Percentiles rank a stretch among this genome's conserved stretches.
Conservation (phyloP, 495 filamentous ascomycete genomes). For the Penicillium verhagenii region DNA sequence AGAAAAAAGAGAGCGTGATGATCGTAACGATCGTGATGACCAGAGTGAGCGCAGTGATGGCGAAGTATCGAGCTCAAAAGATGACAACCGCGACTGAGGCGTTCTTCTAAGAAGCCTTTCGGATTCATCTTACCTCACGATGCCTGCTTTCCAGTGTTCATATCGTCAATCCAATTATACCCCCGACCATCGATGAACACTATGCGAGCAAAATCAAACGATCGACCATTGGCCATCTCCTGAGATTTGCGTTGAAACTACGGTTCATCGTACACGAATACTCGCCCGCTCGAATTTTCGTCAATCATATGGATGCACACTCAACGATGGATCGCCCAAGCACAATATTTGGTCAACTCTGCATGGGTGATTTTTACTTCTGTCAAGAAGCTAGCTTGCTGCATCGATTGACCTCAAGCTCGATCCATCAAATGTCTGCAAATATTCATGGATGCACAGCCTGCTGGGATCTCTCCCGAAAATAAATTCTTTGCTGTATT, state of each 20-base stretch:
- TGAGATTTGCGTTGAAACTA: background rate
- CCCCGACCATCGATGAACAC: background rate
- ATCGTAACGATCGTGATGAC: constrained; percentile 22
- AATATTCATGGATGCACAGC: no score
- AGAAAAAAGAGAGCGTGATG: constrained; percentile 23
- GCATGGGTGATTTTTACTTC: background rate
- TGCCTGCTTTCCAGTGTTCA: background rate
- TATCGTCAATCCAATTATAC: background rate
- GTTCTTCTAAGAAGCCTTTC: background rate
- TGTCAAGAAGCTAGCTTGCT: background rate
- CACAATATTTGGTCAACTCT: background rate
- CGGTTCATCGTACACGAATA: background rate
- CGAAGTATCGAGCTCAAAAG: background rate
- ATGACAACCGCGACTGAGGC: background rate
- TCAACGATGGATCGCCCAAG: background rate
- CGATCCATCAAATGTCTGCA: no score
- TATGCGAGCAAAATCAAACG: background rate
- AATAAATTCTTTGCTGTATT: background rate
- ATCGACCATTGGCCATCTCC: background rate
- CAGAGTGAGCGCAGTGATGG: background rate
- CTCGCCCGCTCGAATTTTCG: background rate
- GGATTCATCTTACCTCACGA: background rate
- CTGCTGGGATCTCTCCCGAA: background rate
- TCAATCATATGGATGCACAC: background rate
- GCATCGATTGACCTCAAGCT: background rate